These are phyloP conservation scores for Tilletiaria anomala DNA, from an alignment of 1,284 basidiomycete genomes.

Conservation along the genomic window DNA sequence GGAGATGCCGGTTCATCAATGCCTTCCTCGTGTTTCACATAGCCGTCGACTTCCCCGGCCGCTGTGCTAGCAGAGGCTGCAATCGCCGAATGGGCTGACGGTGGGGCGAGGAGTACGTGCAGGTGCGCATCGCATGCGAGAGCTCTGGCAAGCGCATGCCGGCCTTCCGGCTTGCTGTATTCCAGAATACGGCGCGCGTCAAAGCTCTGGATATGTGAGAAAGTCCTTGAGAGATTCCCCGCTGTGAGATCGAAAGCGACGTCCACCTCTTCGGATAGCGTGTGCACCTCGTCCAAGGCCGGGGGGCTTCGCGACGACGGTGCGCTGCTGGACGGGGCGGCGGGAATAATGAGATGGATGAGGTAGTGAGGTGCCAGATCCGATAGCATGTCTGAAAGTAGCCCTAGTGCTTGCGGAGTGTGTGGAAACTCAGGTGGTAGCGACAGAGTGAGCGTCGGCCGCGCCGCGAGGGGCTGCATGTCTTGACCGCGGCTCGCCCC, in stretches of 20 bases:
- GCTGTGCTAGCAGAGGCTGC: no score
- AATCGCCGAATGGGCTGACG: no score
- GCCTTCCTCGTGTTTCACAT: no score
- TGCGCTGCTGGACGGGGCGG: background rate
- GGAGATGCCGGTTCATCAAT: no score
- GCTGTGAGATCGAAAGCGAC: background rate
- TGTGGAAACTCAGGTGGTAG: constrained; percentile 6
- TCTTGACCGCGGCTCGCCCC: no score
- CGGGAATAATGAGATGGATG: constrained; percentile 4
- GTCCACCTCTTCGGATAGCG: background rate
- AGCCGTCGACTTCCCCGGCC: no score
- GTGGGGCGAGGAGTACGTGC: no score
- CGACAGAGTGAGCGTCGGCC: constrained; percentile 7
- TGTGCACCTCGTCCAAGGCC: background rate
- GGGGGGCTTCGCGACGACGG: background rate
- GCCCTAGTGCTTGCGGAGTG: background rate
- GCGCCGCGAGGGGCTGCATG: no score
- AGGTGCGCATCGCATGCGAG: constrained; percentile 8
- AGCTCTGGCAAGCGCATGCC: constrained; percentile 2
- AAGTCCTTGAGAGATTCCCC: background rate
- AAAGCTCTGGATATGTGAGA: constrained; percentile 3
- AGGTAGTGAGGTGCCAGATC: constrained; percentile 1
- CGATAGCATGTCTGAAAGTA: background rate
- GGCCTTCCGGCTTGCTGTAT: constrained; percentile 5
- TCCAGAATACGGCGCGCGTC: constrained; percentile 6